phyloP scores from a whole-genome alignment of 2,329 filamentous ascomycete species.

The Penicillium sclerotiorum region DNA sequence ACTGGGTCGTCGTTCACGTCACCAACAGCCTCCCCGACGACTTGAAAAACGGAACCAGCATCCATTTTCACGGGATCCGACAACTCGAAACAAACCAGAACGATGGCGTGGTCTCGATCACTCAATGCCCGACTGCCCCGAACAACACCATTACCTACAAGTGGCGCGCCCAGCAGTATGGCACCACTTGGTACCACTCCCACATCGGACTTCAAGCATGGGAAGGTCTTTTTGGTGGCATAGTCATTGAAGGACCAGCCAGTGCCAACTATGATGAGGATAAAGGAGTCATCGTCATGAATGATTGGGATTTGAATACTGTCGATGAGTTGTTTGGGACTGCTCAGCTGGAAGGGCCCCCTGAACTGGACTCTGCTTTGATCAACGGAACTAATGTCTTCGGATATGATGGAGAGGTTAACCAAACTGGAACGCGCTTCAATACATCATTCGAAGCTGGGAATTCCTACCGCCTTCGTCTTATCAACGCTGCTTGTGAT shows the following conservation, averaged over 20 bases:
- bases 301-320: not conserved
- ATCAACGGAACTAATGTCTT: slow-evolving; percentile 15
- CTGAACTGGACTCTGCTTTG: no score
- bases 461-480: slow-evolving; percentile 41
- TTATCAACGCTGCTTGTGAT: slow-evolving; percentile 48
- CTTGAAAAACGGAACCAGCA: slow-evolving; percentile 27
- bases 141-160: slow-evolving; percentile 35
- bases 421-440: not conserved
- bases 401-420: not conserved
- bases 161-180: slow-evolving; percentile 36
- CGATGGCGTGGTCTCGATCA: slow-evolving; percentile 40
- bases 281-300: slow-evolving; percentile 32
- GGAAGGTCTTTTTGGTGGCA: slow-evolving; percentile 61
- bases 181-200: slow-evolving; percentile 31
- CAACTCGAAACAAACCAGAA: slow-evolving; percentile 35
- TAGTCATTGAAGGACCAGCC: slow-evolving; percentile 49
- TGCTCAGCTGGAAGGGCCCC: no score
- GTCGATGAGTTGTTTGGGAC: not conserved
- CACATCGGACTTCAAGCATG: slow-evolving; percentile 36
- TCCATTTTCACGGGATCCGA: slow-evolving; percentile 41
- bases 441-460: slow-evolving; percentile 28
- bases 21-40: slow-evolving; percentile 33
- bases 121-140: slow-evolving; percentile 39
- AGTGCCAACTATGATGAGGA: slow-evolving; percentile 42
- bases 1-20: slow-evolving; percentile 56